Conservation (phyloP, 495 filamentous ascomycete genomes). For the Neurospora sp. region DNA sequence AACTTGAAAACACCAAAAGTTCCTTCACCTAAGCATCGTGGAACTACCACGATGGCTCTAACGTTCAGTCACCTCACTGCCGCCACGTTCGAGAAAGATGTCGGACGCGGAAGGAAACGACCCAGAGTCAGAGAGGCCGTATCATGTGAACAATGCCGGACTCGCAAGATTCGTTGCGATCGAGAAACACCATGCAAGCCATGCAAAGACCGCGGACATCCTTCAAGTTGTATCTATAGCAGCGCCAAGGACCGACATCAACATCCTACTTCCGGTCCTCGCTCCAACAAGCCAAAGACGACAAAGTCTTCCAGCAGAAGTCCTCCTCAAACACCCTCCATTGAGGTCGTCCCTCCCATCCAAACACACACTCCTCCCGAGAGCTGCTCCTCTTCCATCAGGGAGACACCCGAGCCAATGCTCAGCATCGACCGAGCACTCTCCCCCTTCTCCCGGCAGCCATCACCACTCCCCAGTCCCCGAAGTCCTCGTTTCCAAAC, state of each 20-base stretch:
- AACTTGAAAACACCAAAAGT: neutral
- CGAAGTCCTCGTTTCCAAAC: conserved; percentile 2
- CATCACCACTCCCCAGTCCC: neutral
- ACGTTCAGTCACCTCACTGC: conserved; percentile 15
- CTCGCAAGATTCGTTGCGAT: conserved; percentile 53
- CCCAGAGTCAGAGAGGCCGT: conserved; percentile 13
- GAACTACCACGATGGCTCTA: conserved; percentile 3
- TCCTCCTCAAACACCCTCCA: neutral
- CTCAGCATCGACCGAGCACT: neutral
- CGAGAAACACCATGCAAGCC: conserved; percentile 42
- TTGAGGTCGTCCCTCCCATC: neutral
- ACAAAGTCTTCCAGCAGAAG: neutral
- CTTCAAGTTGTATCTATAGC: conserved; percentile 9
- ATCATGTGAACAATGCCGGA: conserved; percentile 33
- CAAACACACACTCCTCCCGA: conserved; percentile 7
- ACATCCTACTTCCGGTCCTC: neutral
- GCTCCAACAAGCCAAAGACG: neutral
- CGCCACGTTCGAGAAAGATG: conserved; percentile 12
- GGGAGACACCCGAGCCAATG: conserved; percentile 4
- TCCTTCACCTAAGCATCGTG: neutral
- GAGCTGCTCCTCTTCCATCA: conserved; percentile 7
- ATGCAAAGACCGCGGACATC: conserved; percentile 10
- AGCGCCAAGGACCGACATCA: neutral
- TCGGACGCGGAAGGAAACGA: conserved; percentile 13
- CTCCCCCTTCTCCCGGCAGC: neutral